Percentiles rank a stretch among this genome's conserved stretches.
phyloP scores from a whole-genome alignment of 2,329 filamentous ascomycete genomes.

The Exophiala lecanii-corni region DNA sequence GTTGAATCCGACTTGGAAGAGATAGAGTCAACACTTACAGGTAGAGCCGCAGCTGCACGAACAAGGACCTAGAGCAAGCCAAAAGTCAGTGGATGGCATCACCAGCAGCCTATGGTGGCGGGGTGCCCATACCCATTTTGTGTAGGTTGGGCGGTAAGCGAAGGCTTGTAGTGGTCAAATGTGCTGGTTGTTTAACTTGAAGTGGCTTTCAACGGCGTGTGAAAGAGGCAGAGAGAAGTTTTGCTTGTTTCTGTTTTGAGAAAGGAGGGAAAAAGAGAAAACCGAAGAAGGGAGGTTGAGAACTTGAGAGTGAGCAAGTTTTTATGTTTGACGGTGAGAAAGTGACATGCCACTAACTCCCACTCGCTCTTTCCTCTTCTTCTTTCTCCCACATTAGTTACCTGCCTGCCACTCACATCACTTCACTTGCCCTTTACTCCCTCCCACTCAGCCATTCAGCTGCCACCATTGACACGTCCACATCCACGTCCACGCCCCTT shows the following conservation, averaged over 20 bases:
- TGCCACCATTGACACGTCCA: too few species aligned
- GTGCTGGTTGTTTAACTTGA: constrained; percentile 5
- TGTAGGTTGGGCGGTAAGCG: constrained; percentile 3
- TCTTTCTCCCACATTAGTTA: background rate
- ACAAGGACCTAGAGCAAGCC: constrained; percentile 19
- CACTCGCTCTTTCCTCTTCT: background rate
- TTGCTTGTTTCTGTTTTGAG: constrained; percentile 21
- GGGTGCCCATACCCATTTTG: constrained; percentile 18
- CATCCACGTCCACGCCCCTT: too few species aligned
- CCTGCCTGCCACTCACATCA: background rate
- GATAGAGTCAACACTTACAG: constrained; percentile 41
- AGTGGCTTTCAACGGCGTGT: background rate
- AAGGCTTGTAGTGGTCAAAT: background rate
- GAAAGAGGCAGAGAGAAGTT: constrained; percentile 3
- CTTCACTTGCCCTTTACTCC: background rate
- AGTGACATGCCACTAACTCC: constrained; percentile 2
- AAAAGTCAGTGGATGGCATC: constrained; percentile 10
- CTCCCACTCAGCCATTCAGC: background rate
- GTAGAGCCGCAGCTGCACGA: constrained; percentile 21
- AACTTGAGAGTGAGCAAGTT: constrained; percentile 16
- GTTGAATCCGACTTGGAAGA: constrained; percentile 45
- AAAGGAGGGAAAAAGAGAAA: constrained; percentile 2
- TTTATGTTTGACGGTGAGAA: constrained; percentile 6
- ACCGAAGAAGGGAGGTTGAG: constrained; percentile 2
- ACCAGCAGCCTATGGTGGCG: background rate